These are phyloP conservation scores for Penicillium griseofulvum DNA, from an alignment of 2,329 filamentous ascomycete genomes.

Conservation along the genomic window DNA sequence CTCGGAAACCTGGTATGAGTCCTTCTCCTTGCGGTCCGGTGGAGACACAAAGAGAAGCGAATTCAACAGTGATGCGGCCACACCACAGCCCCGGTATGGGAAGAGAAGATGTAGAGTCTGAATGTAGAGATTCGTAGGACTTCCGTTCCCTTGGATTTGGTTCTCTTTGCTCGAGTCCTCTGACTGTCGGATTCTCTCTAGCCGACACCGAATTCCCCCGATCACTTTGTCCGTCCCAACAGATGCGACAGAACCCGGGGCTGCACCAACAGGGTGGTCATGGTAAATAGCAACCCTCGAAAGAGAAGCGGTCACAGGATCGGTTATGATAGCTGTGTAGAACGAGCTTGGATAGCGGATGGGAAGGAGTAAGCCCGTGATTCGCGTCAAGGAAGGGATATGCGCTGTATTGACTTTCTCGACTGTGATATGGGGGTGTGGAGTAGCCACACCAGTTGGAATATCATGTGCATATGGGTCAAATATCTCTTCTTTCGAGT, in stretches of 20 bases:
- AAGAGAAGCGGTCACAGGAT: constrained; percentile 52
- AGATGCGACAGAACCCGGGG: constrained; percentile 18
- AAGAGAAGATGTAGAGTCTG: constrained; percentile 60
- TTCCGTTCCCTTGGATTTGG: constrained; percentile 4
- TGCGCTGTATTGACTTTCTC: constrained; percentile 53
- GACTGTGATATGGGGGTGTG: constrained; percentile 53
- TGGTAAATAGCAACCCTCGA: constrained; percentile 61
- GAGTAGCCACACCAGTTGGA: constrained; percentile 30
- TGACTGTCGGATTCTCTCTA: constrained; percentile 37
- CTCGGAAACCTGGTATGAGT: constrained; percentile 28
- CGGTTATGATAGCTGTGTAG: constrained; percentile 59
- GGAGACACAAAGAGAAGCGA: constrained; percentile 34
- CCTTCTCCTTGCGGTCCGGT: constrained; percentile 4
- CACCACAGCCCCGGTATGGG: constrained; percentile 57
- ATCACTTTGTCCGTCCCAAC: constrained; percentile 45
- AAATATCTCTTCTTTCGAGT: constrained; percentile 26
- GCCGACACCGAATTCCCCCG: constrained; percentile 49
- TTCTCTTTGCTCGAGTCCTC: constrained; percentile 3
- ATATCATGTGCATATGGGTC: constrained; percentile 33
- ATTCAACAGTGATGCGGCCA: constrained; percentile 56
- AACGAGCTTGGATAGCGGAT: constrained; percentile 61
- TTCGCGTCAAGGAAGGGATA: constrained; percentile 55
- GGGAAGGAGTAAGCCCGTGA: constrained; percentile 59
- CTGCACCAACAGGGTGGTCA: constrained; percentile 40
- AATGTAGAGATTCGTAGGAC: constrained; percentile 55